Percentiles rank a stretch among this genome's conserved stretches.
Evolutionary conservation across 1,284 basidiomycete genomes (phyloP).

Genomic region (Inonotus hispidus): DNA sequence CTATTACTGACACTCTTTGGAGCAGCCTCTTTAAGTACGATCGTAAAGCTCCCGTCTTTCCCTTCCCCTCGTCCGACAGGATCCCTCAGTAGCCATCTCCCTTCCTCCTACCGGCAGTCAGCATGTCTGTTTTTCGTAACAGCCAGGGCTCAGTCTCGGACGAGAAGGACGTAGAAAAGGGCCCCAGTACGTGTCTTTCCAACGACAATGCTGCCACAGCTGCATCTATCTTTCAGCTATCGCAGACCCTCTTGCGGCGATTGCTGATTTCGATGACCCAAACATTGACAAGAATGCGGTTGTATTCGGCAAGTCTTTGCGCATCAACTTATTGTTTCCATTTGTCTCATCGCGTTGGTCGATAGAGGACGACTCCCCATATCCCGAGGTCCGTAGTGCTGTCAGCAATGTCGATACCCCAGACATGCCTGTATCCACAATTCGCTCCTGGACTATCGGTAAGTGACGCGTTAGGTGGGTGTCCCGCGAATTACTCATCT

Average conservation of each 20-base stretch:
- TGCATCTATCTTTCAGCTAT: not conserved
- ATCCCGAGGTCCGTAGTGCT: slow-evolving; percentile 34
- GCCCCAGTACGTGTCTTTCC: not conserved
- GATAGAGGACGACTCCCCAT: slow-evolving; percentile 25
- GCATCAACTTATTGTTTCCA: not conserved
- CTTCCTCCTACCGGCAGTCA: not conserved
- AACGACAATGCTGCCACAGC: not conserved
- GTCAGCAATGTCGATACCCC: slow-evolving; percentile 26
- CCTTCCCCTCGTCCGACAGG: slow-evolving; percentile 1
- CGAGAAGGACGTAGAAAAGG: slow-evolving; percentile 17
- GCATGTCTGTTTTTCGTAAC: slow-evolving; percentile 5
- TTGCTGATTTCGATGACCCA: slow-evolving; percentile 20
- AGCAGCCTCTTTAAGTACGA: not conserved
- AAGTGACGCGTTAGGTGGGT: slow-evolving; percentile 36
- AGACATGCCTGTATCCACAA: slow-evolving; percentile 29
- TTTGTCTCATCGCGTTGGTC: not conserved
- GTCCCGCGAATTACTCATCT: slow-evolving; percentile 16
- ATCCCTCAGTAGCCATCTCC: not conserved
- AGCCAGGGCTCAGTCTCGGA: slow-evolving; percentile 16
- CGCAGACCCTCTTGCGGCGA: not conserved
- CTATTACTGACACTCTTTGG: not conserved
- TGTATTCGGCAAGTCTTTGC: slow-evolving; percentile 5
- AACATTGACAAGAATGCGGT: slow-evolving; percentile 20
- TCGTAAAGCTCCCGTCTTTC: not conserved
- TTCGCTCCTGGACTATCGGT: slow-evolving; percentile 36